These are phyloP conservation scores for Secale cereale DNA, from an alignment of 176 grass and related monocot species.

Conservation along the genomic window DNA sequence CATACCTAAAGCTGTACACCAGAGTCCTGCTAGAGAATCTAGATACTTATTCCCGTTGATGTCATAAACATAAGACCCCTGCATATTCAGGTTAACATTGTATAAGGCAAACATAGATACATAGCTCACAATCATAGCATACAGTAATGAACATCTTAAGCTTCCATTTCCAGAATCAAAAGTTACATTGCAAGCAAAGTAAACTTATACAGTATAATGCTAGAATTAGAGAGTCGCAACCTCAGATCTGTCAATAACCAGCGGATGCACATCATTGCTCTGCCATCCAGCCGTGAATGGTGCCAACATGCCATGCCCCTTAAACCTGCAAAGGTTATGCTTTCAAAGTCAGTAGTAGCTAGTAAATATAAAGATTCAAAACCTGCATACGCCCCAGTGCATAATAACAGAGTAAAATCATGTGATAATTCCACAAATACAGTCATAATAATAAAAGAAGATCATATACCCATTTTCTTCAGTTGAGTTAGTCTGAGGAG, in stretches of 20 bases:
- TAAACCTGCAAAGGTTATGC: constrained; percentile 53
- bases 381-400: background rate
- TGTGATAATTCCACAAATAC: background rate
- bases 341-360: background rate
- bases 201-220: background rate
- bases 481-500: constrained; percentile 40
- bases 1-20: constrained; percentile 96
- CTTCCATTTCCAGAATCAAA: background rate
- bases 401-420: constrained; percentile 4
- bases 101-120: background rate
- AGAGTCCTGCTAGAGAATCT: constrained; percentile 91
- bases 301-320: constrained; percentile 96
- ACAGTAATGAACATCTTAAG: constrained; percentile 3
- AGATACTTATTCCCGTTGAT: constrained; percentile 81
- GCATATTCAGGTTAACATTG: background rate
- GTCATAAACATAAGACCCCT: constrained; percentile 96
- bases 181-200: background rate
- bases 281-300: constrained; percentile 99
- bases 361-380: background rate
- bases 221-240: constrained; percentile 29
- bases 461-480: constrained; percentile 66
- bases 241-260: constrained; percentile 92
- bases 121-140: background rate
- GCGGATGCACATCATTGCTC: constrained; percentile 71
- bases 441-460: background rate